Percentiles rank a stretch among this genome's conserved stretches.
Conservation (phyloP, 768 basidiomycete species). For the Strobilomyces echinocephalus region DNA sequence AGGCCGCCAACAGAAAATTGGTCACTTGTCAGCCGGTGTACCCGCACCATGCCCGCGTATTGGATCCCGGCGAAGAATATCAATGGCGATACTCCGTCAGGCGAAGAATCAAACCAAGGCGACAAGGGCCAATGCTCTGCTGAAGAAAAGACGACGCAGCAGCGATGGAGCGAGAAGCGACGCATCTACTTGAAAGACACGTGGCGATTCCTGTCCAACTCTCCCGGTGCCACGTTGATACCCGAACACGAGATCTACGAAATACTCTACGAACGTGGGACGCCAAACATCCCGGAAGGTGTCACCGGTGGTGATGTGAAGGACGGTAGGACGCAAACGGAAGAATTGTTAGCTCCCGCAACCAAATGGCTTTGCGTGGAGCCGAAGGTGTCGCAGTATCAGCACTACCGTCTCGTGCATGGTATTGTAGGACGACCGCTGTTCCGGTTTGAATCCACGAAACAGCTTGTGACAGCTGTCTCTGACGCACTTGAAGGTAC, state of each 20-base stretch:
- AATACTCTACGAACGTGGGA: background rate
- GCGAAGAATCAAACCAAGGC: background rate
- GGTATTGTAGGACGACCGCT: background rate
- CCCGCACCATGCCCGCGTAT: background rate
- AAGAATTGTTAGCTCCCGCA: background rate
- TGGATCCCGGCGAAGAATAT: background rate
- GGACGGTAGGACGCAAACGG: background rate
- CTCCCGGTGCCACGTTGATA: background rate
- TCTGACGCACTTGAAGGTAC: background rate
- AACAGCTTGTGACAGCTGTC: background rate
- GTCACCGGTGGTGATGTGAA: background rate
- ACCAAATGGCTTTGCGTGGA: background rate
- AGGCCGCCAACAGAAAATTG: background rate
- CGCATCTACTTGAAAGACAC: conserved; percentile 6
- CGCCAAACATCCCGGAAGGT: conserved; percentile 1
- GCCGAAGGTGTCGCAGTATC: background rate
- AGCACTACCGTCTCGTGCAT: conserved; percentile 1
- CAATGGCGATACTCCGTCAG: background rate
- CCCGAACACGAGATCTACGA: conserved; percentile 8
- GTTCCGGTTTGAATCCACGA: background rate
- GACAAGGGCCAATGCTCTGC: too few species aligned
- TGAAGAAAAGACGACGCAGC: background rate
- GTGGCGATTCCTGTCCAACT: background rate
- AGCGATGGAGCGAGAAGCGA: too few species aligned
- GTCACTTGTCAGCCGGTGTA: background rate